These are phyloP conservation scores for Tolypocladium endophyticum DNA, from an alignment of 2,329 filamentous ascomycete species.

Conservation along the genomic window DNA sequence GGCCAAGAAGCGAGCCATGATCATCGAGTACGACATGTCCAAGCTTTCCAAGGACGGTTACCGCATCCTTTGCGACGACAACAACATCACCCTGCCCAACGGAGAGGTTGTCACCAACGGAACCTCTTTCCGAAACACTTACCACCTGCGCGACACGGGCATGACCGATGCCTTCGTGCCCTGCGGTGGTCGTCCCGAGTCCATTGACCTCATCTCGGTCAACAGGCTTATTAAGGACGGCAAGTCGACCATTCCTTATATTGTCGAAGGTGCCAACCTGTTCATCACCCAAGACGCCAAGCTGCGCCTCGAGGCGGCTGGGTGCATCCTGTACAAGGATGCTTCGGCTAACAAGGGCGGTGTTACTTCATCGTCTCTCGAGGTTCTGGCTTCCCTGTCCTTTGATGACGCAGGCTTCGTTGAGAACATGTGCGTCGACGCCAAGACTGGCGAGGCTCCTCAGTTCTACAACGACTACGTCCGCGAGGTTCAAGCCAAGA, in stretches of 20 bases:
- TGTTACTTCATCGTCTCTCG: conserved; percentile 92
- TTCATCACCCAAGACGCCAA: conserved; percentile 99
- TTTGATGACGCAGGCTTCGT: conserved; percentile 87
- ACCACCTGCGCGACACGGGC: conserved; percentile 73
- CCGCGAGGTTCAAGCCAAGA: conserved; percentile 79
- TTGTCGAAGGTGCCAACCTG: conserved; percentile 94
- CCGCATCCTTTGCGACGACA: conserved; percentile 85
- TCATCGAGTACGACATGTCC: conserved; percentile 70
- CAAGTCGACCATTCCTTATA: conserved; percentile 81
- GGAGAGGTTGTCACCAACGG: conserved; percentile 86
- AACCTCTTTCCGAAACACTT: conserved; percentile 93
- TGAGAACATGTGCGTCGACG: conserved; percentile 85
- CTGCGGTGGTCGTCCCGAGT: conserved; percentile 92
- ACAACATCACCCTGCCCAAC: conserved; percentile 73
- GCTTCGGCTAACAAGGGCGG: conserved; percentile 98
- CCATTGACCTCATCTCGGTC: conserved; percentile 83
- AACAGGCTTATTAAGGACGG: conserved; percentile 82
- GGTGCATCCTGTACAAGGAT: conserved; percentile 93
- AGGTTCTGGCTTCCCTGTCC: conserved; percentile 86
- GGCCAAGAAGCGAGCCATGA: conserved; percentile 81
- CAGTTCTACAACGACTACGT: conserved; percentile 93
- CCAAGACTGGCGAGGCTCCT: conserved; percentile 56
- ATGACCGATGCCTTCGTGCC: conserved; percentile 86
- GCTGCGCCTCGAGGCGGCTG: conserved; percentile 87
- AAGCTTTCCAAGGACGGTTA: conserved; percentile 87